Evolutionary conservation across 129 eudicot species (phyloP).

Genomic region (Arctium lappa): DNA sequence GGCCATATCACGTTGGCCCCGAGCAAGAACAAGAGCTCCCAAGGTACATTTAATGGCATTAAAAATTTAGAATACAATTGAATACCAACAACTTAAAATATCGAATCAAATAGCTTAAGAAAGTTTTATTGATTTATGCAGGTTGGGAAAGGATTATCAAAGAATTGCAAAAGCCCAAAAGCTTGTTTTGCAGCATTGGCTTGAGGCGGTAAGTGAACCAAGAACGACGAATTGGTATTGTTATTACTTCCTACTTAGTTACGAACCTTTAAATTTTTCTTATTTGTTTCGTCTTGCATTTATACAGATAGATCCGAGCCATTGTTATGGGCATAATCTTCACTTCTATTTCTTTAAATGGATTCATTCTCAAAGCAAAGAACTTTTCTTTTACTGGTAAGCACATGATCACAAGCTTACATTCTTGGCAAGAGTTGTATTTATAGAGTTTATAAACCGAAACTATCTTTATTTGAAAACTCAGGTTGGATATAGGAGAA

Average conservation of each 20-base stretch:
- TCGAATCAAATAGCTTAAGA: neutral
- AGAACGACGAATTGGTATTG: neutral
- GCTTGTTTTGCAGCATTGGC: conserved; percentile 96
- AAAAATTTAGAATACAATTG: neutral
- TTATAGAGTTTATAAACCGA: neutral
- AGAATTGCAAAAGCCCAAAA: conserved; percentile 64
- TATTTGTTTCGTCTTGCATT: neutral
- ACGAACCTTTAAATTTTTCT: neutral
- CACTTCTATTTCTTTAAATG: conserved; percentile 75
- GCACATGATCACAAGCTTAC: neutral
- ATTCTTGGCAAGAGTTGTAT: neutral
- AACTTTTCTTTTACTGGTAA: conserved; percentile 98
- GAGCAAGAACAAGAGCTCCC: conserved; percentile 91
- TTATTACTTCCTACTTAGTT: neutral
- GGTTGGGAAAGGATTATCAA: conserved; percentile 58
- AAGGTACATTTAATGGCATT: conserved; percentile 52
- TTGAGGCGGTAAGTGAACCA: conserved; percentile 73
- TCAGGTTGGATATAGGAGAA: conserved; percentile 96
- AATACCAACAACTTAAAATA: neutral
- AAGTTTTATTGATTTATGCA: conserved; percentile 28
- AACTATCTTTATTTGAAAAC: conserved; percentile 8
- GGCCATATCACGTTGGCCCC: conserved; percentile 85
- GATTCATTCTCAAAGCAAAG: conserved; percentile 74
- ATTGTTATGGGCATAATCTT: conserved; percentile 95
- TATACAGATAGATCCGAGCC: conserved; percentile 92